Conservation (phyloP, 2,329 filamentous ascomycete genomes). For the Verticillium tricorpus region DNA sequence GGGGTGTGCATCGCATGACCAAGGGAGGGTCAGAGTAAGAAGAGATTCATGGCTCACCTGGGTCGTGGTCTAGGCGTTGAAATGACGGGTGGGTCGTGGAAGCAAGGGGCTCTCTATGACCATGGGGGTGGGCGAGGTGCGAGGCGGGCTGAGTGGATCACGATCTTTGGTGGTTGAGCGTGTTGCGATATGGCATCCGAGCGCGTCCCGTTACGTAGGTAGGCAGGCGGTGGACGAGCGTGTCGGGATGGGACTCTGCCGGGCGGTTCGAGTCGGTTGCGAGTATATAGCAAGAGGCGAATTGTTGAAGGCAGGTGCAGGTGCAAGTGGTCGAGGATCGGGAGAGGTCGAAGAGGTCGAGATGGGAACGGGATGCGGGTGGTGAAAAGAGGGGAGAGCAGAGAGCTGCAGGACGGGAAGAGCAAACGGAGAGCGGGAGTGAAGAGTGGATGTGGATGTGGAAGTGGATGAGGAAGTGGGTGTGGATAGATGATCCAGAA, state of each 20-base stretch:
- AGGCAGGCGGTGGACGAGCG: neutral
- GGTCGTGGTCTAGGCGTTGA: constrained; percentile 11
- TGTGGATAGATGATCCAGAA: neutral
- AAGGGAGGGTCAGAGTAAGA: constrained; percentile 12
- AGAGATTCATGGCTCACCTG: constrained; percentile 14
- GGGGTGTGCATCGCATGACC: constrained; percentile 1
- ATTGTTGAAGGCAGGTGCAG: no score
- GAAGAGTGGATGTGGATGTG: neutral
- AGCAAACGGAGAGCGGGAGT: neutral
- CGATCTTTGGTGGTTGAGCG: constrained; percentile 1
- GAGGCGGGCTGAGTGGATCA: constrained; percentile 4
- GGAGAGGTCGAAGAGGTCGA: neutral
- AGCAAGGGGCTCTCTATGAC: constrained; percentile 14
- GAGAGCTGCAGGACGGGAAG: neutral
- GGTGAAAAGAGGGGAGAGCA: neutral
- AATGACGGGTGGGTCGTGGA: constrained; percentile 15
- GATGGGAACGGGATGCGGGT: neutral
- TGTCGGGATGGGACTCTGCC: neutral
- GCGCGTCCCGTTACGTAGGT: no score
- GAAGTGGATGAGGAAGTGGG: neutral
- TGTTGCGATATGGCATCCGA: neutral
- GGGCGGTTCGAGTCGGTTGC: neutral
- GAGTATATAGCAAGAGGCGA: neutral
- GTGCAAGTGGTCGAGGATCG: no score
- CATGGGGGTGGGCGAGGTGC: constrained; percentile 5